These are phyloP conservation scores for Wickerhamomyces alni DNA, from an alignment of 805 yeast species.

Conservation along the genomic window DNA sequence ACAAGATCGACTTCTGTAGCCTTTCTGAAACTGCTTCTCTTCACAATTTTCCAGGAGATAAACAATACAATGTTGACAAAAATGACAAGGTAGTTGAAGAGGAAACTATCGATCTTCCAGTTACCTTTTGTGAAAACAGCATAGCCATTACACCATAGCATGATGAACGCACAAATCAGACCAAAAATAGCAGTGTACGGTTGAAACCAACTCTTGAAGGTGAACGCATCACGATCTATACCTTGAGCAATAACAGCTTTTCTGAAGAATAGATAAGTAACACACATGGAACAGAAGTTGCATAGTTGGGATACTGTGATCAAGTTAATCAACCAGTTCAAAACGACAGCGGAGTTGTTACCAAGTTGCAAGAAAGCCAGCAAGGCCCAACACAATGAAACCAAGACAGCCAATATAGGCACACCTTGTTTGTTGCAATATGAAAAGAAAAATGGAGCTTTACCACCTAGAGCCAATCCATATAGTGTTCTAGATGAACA, in stretches of 20 bases:
- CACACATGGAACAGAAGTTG: constrained; percentile 51
- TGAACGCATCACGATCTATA: constrained; percentile 36
- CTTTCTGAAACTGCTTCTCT: constrained; percentile 39
- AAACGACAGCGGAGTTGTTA: constrained; percentile 52
- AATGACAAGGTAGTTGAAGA: constrained; percentile 68
- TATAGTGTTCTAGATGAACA: constrained; percentile 65
- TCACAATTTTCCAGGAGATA: constrained; percentile 45
- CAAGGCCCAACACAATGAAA: constrained; percentile 53
- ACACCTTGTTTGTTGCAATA: constrained; percentile 63
- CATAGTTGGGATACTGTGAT: constrained; percentile 66
- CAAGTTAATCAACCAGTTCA: constrained; percentile 67
- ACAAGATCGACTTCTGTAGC: constrained; percentile 47
- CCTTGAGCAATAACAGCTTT: constrained; percentile 52
- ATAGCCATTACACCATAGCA: constrained; percentile 66
- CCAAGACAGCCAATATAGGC: constrained; percentile 53
- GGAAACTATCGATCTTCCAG: constrained; percentile 58
- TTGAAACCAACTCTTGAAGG: constrained; percentile 51
- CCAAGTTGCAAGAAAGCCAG: constrained; percentile 62
- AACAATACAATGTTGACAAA: constrained; percentile 48
- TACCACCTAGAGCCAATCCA: constrained; percentile 65
- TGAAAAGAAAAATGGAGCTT: constrained; percentile 64
- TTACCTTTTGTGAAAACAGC: constrained; percentile 59
- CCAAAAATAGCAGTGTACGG: constrained; percentile 54
- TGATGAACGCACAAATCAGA: constrained; percentile 34
- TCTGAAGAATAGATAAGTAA: constrained; percentile 57